phyloP scores from a whole-genome alignment of 177 flowering plant species.

The Vitis hybrid region DNA sequence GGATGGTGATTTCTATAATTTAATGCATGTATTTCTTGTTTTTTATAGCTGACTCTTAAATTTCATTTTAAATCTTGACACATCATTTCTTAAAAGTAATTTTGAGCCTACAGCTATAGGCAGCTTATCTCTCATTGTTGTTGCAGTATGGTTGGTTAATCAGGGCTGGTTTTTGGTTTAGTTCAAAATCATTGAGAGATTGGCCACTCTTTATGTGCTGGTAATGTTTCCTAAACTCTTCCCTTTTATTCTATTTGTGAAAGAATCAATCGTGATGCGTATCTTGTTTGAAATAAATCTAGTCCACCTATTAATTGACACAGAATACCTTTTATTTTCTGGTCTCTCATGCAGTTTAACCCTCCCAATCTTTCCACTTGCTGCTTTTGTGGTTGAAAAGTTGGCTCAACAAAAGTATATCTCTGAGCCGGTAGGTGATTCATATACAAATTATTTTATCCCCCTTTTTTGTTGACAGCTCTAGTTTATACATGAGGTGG shows the following conservation, averaged over 20 bases:
- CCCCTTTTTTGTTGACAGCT: background rate
- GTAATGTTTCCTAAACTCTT: slow-evolving; percentile 36
- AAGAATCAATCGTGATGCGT: background rate
- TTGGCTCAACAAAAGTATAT: slow-evolving; percentile 53
- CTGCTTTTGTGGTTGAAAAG: slow-evolving; percentile 79
- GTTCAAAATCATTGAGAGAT: slow-evolving; percentile 79
- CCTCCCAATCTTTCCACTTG: slow-evolving; percentile 70
- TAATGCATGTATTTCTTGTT: background rate
- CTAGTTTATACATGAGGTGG: no score
- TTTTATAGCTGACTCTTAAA: background rate
- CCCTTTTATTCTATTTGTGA: background rate
- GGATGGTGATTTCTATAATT: background rate
- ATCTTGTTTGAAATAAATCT: no score
- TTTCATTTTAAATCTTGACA: background rate
- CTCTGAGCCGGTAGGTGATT: slow-evolving; percentile 62
- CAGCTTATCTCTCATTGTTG: slow-evolving; percentile 11
- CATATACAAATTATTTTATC: background rate
- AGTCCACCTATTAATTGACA: no score
- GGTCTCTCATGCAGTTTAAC: slow-evolving; percentile 55
- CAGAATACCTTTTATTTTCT: background rate
- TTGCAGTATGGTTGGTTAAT: slow-evolving; percentile 95
- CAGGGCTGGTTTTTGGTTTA: slow-evolving; percentile 86
- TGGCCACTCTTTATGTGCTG: slow-evolving; percentile 99
- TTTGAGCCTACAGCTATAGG: background rate
- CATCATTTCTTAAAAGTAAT: background rate